phyloP scores from a whole-genome alignment of 768 basidiomycete species.

The Amanita pallidorosea region DNA sequence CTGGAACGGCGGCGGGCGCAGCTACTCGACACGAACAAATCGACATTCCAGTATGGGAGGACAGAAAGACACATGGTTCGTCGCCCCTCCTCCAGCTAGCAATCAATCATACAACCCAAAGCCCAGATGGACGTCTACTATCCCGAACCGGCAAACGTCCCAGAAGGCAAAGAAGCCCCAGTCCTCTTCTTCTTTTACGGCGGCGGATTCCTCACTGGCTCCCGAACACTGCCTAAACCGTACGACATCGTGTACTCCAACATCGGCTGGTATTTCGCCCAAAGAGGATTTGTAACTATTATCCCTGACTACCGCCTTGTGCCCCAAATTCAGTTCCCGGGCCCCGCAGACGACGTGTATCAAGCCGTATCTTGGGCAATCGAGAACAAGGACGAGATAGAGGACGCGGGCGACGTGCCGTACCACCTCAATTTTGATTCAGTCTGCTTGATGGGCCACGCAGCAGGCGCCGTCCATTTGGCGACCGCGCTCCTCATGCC shows the following conservation, averaged over 20 bases:
- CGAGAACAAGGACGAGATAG: slow-evolving; percentile 18
- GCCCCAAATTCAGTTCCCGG: slow-evolving; percentile 46
- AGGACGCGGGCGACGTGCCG: neutral
- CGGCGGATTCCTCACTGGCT: slow-evolving; percentile 47
- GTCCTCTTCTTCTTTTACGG: slow-evolving; percentile 60
- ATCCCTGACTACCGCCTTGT: slow-evolving; percentile 62
- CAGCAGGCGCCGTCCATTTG: slow-evolving; percentile 45
- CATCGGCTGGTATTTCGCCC: slow-evolving; percentile 52
- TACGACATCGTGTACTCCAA: slow-evolving; percentile 43
- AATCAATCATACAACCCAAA: neutral
- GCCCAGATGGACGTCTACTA: slow-evolving; percentile 60
- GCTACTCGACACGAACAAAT: neutral
- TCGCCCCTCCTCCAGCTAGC: neutral
- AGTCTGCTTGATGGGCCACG: slow-evolving; percentile 48
- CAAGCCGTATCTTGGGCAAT: slow-evolving; percentile 49
- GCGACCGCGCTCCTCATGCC: slow-evolving; percentile 32
- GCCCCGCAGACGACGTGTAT: slow-evolving; percentile 42
- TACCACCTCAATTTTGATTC: slow-evolving; percentile 25
- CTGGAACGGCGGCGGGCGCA: neutral
- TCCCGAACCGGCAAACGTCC: slow-evolving; percentile 20
- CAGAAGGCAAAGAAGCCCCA: slow-evolving; percentile 18
- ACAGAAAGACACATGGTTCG: slow-evolving; percentile 1
- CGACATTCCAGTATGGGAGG: slow-evolving; percentile 2
- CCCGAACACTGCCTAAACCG: slow-evolving; percentile 34
- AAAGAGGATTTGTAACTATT: slow-evolving; percentile 46